Conservation (phyloP, 2,329 filamentous ascomycete species). For the Monosporascus ibericus region DNA sequence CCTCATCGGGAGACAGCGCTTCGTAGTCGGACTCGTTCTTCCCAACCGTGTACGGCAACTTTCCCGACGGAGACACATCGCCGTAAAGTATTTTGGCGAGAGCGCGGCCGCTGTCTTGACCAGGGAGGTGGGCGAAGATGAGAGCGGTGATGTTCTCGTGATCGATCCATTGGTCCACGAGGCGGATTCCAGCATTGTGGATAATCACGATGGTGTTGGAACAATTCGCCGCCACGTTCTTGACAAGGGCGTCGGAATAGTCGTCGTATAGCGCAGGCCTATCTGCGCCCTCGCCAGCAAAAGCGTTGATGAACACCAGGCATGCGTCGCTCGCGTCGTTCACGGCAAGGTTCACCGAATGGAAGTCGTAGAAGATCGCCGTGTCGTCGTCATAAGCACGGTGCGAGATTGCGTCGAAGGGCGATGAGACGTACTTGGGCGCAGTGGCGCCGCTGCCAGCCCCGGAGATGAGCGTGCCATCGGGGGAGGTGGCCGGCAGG, state of each 20-base stretch:
- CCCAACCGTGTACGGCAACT: slow-evolving; percentile 57
- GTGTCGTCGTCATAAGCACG: no score
- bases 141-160: slow-evolving; percentile 59
- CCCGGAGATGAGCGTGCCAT: no score
- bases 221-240: slow-evolving; percentile 53
- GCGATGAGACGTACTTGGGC: no score
- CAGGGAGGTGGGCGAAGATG: slow-evolving; percentile 57
- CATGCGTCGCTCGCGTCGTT: slow-evolving; percentile 54
- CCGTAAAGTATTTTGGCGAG: slow-evolving; percentile 55
- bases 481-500: no score
- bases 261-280: slow-evolving; percentile 62
- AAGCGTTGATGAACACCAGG: slow-evolving; percentile 59
- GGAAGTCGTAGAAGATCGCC: no score
- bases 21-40: slow-evolving; percentile 46
- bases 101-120: slow-evolving; percentile 57
- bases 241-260: slow-evolving; percentile 53
- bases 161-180: slow-evolving; percentile 60
- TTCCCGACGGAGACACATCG: slow-evolving; percentile 45
- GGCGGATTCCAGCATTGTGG: slow-evolving; percentile 55
- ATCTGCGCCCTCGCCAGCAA: slow-evolving; percentile 72
- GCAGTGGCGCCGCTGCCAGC: no score
- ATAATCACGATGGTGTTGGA: slow-evolving; percentile 58
- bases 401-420: no score
- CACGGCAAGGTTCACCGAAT: slow-evolving; percentile 31
- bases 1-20: slow-evolving; percentile 43